A percentile compares a stretch with the other conserved stretches of the same genome.
phyloP scores from a whole-genome alignment of 305 asterid genomes.

The Fraxinus nigra region DNA sequence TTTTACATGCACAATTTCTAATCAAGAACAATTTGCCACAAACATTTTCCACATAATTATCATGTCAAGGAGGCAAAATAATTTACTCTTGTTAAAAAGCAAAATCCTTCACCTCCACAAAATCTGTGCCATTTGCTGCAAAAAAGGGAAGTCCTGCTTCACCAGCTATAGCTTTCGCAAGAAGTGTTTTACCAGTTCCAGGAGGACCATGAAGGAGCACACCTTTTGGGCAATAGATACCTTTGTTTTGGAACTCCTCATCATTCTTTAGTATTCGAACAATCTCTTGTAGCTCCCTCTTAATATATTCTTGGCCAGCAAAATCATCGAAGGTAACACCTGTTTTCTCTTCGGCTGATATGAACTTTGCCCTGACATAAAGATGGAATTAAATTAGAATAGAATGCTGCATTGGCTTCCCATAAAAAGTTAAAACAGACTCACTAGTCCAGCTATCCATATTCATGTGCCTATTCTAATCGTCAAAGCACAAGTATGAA shows the following conservation, averaged over 20 bases:
- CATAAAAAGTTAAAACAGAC: constrained; percentile 9
- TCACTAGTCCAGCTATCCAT: constrained; percentile 16
- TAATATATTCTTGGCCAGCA: constrained; percentile 98
- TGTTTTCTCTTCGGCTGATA: constrained; percentile 96
- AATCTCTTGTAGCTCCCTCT: constrained; percentile 96
- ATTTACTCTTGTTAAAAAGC: not conserved
- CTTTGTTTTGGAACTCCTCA: constrained; percentile 88
- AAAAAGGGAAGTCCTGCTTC: constrained; percentile 99
- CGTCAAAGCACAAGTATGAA: not conserved
- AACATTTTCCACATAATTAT: not conserved
- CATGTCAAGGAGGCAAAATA: not conserved
- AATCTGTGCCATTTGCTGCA: constrained; percentile 97
- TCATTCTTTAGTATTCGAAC: constrained; percentile 86
- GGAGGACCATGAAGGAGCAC: constrained; percentile 99
- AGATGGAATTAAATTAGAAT: constrained; percentile 26
- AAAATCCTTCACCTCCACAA: constrained; percentile 80
- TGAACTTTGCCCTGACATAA: constrained; percentile 79
- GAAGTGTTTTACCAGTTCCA: constrained; percentile 99
- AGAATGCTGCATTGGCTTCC: not conserved
- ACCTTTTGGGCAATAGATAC: constrained; percentile 98
- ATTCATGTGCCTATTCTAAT: constrained; percentile 1
- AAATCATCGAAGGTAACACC: constrained; percentile 96
- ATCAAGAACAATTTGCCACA: not conserved
- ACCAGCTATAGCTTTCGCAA: constrained; percentile 99
- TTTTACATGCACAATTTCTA: not conserved